Evolutionary conservation across 306 rosid species (phyloP), one percentile per base, ranked within the genome.

Genomic region (Castanopsis chinensis): DNA sequence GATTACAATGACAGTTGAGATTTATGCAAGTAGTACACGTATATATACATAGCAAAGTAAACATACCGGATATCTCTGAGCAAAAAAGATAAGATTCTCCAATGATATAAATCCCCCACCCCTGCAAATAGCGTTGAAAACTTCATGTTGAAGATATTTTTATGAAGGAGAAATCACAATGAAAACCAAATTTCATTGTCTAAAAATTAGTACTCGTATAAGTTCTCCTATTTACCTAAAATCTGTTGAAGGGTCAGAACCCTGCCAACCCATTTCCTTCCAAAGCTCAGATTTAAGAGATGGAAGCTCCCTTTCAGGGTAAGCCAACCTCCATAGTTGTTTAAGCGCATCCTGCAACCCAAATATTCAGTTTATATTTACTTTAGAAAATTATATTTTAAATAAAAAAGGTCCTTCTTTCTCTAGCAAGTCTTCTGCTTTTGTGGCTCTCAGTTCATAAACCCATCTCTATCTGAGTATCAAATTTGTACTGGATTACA

Each of bases 231-330:
- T 89, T 65, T 76, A 91, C 99, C 99, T 91, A 89, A 95, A 95
- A 88, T 95, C 99, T 58, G 99, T 95, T 45, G 98, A 93, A 56
- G 99, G 99, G 78, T 93, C 99, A 49, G 92, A 76, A 71, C 99
- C 99, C 82, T 95, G 99, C 99, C 99, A 95, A 60, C 99, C 99
- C 99, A 95, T 95, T 81, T 95, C 96, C 88, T 95, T 93, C 98
- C 99, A 95, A 76, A 90, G 96, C 71, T 90, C 97, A 27, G 99
- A 91, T 81, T 89, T 93, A 64, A 91, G 96, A 67, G 97, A 28
- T 15, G 98, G 99, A 77, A 91, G 89, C 86, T 88, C 94, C 88
- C 86, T 88, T 55, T 81, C 86, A 17, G 98, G 98, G 83, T 83
- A 95, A 85, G 99, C 98, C 89, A 95, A 83, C 54, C 87, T 90